Conservation (phyloP, 2,329 filamentous ascomycete genomes). For the Ascochyta rabiei region DNA sequence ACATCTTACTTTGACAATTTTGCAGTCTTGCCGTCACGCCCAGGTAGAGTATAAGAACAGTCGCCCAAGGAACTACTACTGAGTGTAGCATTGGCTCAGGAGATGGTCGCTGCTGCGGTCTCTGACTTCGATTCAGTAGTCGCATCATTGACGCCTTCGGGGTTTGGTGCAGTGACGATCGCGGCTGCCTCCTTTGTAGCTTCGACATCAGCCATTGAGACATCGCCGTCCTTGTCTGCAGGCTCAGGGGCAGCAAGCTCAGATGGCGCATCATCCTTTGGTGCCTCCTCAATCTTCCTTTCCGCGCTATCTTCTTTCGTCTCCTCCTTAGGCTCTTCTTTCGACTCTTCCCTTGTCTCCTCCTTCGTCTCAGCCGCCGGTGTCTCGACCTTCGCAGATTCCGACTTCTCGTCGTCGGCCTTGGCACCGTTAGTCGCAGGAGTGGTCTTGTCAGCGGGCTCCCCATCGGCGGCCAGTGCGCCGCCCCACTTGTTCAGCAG, state of each 20-base stretch:
- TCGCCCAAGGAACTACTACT: no score
- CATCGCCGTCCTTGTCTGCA: slow-evolving; percentile 17
- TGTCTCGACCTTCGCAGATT: slow-evolving; percentile 35
- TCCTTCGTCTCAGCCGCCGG: slow-evolving; percentile 47
- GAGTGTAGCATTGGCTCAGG: background rate
- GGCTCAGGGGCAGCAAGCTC: slow-evolving; percentile 6
- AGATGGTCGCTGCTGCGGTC: slow-evolving; percentile 10
- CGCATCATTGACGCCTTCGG: slow-evolving; percentile 7
- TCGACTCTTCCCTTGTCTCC: slow-evolving; percentile 36
- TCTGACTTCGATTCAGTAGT: slow-evolving; percentile 12
- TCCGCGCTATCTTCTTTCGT: slow-evolving; percentile 30
- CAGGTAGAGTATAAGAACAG: no score
- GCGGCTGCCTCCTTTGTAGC: slow-evolving; percentile 13
- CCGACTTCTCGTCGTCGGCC: slow-evolving; percentile 46
- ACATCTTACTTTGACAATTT: background rate
- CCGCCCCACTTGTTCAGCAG: slow-evolving; percentile 91
- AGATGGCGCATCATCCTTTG: slow-evolving; percentile 6
- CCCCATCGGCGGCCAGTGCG: slow-evolving; percentile 59
- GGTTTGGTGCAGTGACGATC: slow-evolving; percentile 5
- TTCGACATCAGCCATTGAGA: slow-evolving; percentile 14
- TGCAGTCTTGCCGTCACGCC: background rate
- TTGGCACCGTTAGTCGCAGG: slow-evolving; percentile 41
- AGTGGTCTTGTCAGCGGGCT: slow-evolving; percentile 22
- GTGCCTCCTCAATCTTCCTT: slow-evolving; percentile 26
- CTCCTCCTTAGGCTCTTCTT: slow-evolving; percentile 32